These are phyloP conservation scores for Gossypium mustelinum DNA, from an alignment of 345 rosid genomes.

Conservation along the genomic window DNA sequence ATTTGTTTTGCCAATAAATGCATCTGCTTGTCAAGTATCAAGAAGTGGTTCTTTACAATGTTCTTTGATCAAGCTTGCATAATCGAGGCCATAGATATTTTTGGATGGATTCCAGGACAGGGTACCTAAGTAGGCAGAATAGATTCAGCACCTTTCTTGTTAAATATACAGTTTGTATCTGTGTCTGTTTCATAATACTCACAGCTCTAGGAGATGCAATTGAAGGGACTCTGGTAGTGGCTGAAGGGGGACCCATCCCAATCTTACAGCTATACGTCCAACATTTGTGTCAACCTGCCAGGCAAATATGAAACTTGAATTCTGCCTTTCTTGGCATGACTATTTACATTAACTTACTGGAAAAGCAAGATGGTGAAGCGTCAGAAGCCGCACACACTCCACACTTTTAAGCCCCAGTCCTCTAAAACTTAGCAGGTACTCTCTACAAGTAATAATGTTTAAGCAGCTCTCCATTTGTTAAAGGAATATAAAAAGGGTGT, in stretches of 20 bases:
- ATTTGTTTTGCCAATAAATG: conserved; percentile 10
- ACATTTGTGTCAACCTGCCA: conserved; percentile 98
- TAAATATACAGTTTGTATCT: conserved; percentile 6
- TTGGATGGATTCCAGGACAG: conserved; percentile 87
- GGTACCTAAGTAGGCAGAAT: conserved; percentile 54
- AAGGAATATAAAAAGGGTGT: neutral
- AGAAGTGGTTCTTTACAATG: conserved; percentile 51
- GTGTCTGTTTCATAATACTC: conserved; percentile 28
- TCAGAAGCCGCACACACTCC: conserved; percentile 94
- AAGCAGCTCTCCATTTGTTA: conserved; percentile 14
- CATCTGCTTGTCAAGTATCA: conserved; percentile 9
- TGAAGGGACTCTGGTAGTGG: conserved; percentile 98
- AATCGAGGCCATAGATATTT: conserved; percentile 95
- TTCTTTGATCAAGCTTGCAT: conserved; percentile 90
- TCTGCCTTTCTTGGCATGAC: conserved; percentile 11
- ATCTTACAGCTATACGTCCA: conserved; percentile 93
- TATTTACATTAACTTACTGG: conserved; percentile 56
- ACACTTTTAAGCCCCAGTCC: conserved; percentile 96
- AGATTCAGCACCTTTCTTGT: conserved; percentile 14
- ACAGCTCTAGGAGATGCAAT: conserved; percentile 92
- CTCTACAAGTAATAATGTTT: conserved; percentile 43
- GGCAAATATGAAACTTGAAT: conserved; percentile 17
- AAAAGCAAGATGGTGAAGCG: conserved; percentile 95
- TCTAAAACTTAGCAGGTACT: conserved; percentile 71
- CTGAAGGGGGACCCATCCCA: conserved; percentile 99